These are phyloP conservation scores for Verticillium tricorpus DNA, from an alignment of 2,329 filamentous ascomycete species.

Conservation along the genomic window DNA sequence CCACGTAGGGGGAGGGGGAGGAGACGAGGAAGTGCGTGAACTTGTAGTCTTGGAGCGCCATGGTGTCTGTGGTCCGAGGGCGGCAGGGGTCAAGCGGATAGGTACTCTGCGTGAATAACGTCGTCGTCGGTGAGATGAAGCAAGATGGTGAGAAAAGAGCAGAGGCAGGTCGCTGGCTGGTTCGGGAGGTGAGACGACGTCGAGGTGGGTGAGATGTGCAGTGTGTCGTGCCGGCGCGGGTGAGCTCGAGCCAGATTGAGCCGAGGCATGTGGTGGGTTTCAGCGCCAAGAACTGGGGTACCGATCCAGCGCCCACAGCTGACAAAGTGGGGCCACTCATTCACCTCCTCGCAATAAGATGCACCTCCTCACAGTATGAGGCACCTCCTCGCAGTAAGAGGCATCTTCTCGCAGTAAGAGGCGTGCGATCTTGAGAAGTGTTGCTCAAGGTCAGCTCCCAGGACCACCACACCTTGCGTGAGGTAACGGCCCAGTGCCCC, in stretches of 20 bases:
- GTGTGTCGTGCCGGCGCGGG: neutral
- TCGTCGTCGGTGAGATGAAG: neutral
- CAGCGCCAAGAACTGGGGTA: neutral
- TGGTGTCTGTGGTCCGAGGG: conserved; percentile 1
- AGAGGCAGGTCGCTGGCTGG: neutral
- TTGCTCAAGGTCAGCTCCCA: too few species aligned
- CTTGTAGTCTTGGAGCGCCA: conserved; percentile 25
- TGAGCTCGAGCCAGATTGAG: neutral
- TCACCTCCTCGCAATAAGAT: too few species aligned
- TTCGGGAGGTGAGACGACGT: neutral
- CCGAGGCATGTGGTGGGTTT: neutral
- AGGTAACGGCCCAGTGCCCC: too few species aligned
- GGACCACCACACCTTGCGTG: too few species aligned
- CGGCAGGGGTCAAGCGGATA: neutral
- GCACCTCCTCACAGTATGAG: too few species aligned
- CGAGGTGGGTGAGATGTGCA: neutral
- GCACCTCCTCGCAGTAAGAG: too few species aligned
- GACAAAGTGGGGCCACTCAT: neutral
- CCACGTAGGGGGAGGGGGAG: conserved; percentile 68
- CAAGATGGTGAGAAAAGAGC: neutral
- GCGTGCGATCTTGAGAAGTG: too few species aligned
- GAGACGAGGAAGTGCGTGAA: conserved; percentile 70
- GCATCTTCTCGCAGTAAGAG: too few species aligned
- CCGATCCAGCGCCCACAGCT: neutral
- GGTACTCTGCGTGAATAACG: neutral